These are phyloP conservation scores for Rhodotorula diobovata DNA, from an alignment of 768 basidiomycete genomes.

Conservation along the genomic window DNA sequence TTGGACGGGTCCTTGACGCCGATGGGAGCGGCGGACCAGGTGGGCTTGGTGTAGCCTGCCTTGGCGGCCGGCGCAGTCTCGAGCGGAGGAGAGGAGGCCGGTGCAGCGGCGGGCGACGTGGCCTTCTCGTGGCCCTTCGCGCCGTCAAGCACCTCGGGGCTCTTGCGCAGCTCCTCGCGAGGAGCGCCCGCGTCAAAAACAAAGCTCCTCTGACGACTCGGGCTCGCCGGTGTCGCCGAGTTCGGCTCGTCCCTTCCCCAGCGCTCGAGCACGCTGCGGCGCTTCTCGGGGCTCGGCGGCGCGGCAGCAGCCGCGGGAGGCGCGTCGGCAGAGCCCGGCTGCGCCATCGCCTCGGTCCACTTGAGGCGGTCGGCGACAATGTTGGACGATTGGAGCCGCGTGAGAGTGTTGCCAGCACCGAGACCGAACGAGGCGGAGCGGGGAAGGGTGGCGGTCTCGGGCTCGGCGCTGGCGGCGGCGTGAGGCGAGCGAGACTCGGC, in stretches of 20 bases:
- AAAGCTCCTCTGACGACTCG: background rate
- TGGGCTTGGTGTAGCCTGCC: conserved; percentile 11
- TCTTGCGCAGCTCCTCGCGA: background rate
- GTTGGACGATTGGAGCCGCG: conserved; percentile 20
- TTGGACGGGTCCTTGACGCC: background rate
- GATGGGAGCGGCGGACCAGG: conserved; percentile 21
- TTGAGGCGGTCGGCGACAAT: conserved; percentile 36
- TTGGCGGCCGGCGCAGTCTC: background rate
- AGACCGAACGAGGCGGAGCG: too few species aligned
- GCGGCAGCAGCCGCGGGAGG: background rate
- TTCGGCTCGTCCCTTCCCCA: conserved; percentile 28
- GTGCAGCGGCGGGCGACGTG: background rate
- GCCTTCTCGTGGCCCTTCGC: background rate
- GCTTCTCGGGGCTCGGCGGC: conserved; percentile 17
- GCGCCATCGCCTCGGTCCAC: background rate
- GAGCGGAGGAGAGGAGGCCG: background rate
- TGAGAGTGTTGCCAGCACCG: conserved; percentile 14
- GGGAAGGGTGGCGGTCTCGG: background rate
- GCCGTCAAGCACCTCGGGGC: rapidly evolving
- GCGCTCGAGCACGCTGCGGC: conserved; percentile 27
- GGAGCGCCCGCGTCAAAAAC: background rate
- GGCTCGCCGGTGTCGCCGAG: background rate
- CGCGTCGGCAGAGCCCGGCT: background rate
- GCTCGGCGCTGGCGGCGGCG: background rate
- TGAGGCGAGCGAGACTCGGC: background rate